Evolutionary conservation across 768 basidiomycete genomes (phyloP), one percentile per base, ranked within the genome.

Genomic region (Lentinula sp.): DNA sequence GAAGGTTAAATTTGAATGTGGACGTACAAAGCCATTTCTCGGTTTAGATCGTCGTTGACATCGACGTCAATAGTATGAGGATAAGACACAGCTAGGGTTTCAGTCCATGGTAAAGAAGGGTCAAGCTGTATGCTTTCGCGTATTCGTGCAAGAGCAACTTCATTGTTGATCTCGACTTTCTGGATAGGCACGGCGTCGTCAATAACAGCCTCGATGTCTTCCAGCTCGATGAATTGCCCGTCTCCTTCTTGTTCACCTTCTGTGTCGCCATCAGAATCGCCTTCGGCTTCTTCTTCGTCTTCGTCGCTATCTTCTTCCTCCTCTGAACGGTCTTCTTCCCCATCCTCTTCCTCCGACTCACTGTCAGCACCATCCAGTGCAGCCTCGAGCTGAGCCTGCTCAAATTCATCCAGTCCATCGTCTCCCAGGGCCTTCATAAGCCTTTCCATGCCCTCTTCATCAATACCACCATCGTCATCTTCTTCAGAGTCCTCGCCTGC

Each of bases 1-100:
- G 42, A n/a, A 60, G n/a, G 39, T 10, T n/a, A 46, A 56, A 28
- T 28, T 46, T 28, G 18, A 51, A 57, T 50, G 42, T 43, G 31
- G 7, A 80, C 92, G 63, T 72, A 98, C 95, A 99, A 98, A 16
- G 93, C 91, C 46, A 98, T 84, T 75, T 99, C 97, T 61, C 97
- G 90, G 66, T 92, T 89, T 28, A 99, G 80, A 73, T 98, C 96
- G 71, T 95, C 90, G 57, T 90, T 73, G 28, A 93, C 86, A 65
- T 93, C 89, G 35, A 86, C 87, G 3, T 87, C 81, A 60, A 92
- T 87, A 18, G 80, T 79, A 61, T 89, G 75, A 5, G 93, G 89
- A 72, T 86, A 94, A 31, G 85, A 76, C 4, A 94, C 69, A 0
- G 80, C 77, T 1, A 95, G 78, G 0, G 91, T 93, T 70, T 95